Percentiles rank a stretch among this genome's conserved stretches.
Conservation (phyloP, 768 basidiomycete genomes). For the Astraeus odoratus region DNA sequence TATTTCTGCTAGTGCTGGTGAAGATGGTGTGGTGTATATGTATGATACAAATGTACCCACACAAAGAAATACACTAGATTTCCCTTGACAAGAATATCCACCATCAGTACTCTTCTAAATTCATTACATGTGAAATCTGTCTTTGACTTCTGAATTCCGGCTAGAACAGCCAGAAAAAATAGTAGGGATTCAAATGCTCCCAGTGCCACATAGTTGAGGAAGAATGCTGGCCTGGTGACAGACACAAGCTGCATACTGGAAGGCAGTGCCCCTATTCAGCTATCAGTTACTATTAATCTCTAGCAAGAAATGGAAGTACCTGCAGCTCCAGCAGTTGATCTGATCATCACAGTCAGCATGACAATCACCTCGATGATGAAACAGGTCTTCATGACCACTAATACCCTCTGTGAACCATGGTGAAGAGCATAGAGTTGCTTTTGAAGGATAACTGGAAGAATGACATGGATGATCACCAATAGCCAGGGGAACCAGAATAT, state of each 20-base stretch:
- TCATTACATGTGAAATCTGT: too few relatives aligned
- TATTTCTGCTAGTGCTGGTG: neutral
- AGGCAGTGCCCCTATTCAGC: neutral
- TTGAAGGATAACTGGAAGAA: neutral
- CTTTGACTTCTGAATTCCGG: neutral
- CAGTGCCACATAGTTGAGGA: neutral
- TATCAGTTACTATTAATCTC: neutral
- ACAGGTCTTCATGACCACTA: neutral
- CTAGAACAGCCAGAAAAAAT: neutral
- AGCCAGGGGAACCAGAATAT: neutral
- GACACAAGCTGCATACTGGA: neutral
- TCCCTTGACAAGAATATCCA: neutral
- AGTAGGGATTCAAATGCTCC: neutral
- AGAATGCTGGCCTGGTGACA: neutral
- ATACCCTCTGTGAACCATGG: neutral
- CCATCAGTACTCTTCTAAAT: neutral
- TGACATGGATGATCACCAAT: neutral
- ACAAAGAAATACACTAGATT: neutral
- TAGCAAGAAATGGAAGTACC: neutral
- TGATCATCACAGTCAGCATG: neutral
- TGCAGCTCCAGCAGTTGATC: neutral
- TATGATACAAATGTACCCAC: neutral
- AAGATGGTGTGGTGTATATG: neutral
- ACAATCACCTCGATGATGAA: neutral
- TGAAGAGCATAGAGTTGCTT: neutral